Evolutionary conservation across 495 filamentous ascomycete species (phyloP).

Genomic region (Paragyromitra xinjiangensis): DNA sequence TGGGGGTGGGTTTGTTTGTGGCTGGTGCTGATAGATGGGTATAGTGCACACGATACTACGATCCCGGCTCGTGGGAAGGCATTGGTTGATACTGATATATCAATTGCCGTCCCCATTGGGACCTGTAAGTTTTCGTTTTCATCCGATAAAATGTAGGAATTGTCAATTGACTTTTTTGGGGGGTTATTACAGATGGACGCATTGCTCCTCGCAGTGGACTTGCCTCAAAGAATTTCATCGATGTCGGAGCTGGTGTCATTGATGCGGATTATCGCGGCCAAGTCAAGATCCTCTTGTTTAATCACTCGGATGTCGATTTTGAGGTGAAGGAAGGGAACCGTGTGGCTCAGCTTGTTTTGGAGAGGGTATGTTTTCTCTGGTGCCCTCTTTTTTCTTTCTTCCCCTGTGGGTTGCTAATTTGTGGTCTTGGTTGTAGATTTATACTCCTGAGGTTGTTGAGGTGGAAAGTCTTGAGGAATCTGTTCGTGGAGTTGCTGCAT

Average conservation of each 20-base stretch:
- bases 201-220: conserved; percentile 92
- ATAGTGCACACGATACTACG: conserved; percentile 72
- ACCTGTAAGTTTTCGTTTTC: conserved; percentile 71
- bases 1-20: not conserved
- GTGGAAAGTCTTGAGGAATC: conserved; percentile 90
- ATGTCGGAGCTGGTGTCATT: conserved; percentile 93
- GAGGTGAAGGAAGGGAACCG: conserved; percentile 84
- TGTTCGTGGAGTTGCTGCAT: conserved; percentile 87
- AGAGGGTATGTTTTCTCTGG: conserved; percentile 66
- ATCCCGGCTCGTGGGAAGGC: conserved; percentile 85
- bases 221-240: conserved; percentile 91
- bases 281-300: conserved; percentile 93
- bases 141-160: not conserved
- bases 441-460: conserved; percentile 86
- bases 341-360: conserved; percentile 90
- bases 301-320: conserved; percentile 85
- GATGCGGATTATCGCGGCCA: conserved; percentile 96
- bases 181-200: conserved; percentile 75
- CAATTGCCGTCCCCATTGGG: conserved; percentile 83
- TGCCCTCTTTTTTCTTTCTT: not conserved
- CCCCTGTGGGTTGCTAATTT: conserved; percentile 28
- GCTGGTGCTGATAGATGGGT: conserved; percentile 6
- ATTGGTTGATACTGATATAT: conserved; percentile 87
- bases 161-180: conserved; percentile 20
- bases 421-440: conserved; percentile 66